Percentiles rank a stretch among this genome's conserved stretches.
Conservation (phyloP, 164 flowering plant genomes). For the Annona cherimola region DNA sequence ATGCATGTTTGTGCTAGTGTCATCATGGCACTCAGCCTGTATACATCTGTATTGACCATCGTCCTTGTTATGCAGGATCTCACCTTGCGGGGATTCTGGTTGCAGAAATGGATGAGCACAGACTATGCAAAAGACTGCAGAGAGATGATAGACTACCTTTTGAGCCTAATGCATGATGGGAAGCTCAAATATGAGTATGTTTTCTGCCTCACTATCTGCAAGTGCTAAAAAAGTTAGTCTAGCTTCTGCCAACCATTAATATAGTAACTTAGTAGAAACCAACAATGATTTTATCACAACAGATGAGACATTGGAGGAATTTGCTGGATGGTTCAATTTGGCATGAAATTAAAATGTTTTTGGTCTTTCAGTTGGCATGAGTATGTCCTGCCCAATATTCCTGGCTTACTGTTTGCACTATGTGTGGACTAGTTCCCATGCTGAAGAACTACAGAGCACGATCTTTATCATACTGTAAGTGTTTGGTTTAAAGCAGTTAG, state of each 20-base stretch:
- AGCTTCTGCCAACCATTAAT: background rate
- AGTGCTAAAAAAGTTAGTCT: background rate
- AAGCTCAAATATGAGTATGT: conserved; percentile 83
- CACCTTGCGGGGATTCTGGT: conserved; percentile 88
- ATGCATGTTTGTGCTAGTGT: background rate
- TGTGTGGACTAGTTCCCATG: too few relatives aligned
- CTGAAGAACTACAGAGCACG: too few relatives aligned
- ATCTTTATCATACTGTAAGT: too few relatives aligned
- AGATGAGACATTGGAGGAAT: too few relatives aligned
- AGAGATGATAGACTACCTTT: conserved; percentile 73
- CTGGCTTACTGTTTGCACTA: too few relatives aligned
- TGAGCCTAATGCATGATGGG: conserved; percentile 51
- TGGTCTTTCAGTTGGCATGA: too few relatives aligned
- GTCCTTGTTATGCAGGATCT: conserved; percentile 56
- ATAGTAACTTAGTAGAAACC: too few relatives aligned
- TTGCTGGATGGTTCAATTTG: too few relatives aligned
- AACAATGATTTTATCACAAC: too few relatives aligned
- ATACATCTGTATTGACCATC: background rate
- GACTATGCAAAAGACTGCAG: conserved; percentile 67
- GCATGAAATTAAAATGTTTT: too few relatives aligned
- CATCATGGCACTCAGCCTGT: background rate
- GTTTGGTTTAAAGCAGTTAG: too few relatives aligned
- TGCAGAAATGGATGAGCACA: conserved; percentile 75
- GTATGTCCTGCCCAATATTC: too few relatives aligned
- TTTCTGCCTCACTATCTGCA: background rate